Evolutionary conservation across 208 protist species (phyloP).

Genomic region (Crithidia brevicula): DNA sequence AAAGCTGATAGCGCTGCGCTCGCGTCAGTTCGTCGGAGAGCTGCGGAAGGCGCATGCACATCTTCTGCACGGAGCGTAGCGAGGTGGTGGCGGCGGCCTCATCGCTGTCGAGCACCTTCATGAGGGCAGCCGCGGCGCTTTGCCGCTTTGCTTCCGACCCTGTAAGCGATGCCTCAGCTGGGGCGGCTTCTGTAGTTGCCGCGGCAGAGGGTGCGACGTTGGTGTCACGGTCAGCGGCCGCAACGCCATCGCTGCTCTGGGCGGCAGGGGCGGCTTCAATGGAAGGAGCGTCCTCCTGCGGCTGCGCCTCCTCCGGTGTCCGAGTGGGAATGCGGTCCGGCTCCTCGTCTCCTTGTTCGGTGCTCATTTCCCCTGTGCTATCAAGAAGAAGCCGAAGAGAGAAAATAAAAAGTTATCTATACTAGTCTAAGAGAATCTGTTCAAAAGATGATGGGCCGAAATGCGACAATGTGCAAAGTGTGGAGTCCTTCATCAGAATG

Average conservation of each 20-base stretch:
- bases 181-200: neutral
- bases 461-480: no score
- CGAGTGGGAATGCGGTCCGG: neutral
- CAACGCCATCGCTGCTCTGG: no score
- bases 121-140: constrained; percentile 18
- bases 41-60: constrained; percentile 62
- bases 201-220: no score
- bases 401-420: no score
- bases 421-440: no score
- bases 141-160: constrained; percentile 3
- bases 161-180: neutral
- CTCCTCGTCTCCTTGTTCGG: neutral
- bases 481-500: no score
- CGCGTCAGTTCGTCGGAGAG: constrained; percentile 50
- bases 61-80: constrained; percentile 51
- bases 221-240: no score
- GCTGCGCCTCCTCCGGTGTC: no score
- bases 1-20: constrained; percentile 51
- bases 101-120: constrained; percentile 27
- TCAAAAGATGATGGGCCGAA: no score
- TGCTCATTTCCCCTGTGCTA: neutral
- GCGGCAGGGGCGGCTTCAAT: no score
- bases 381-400: no score
- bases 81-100: neutral
- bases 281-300: no score